Percentiles rank a stretch among this genome's conserved stretches.
phyloP scores from a whole-genome alignment of 1,284 basidiomycete species.

The Bjerkandera adusta region DNA sequence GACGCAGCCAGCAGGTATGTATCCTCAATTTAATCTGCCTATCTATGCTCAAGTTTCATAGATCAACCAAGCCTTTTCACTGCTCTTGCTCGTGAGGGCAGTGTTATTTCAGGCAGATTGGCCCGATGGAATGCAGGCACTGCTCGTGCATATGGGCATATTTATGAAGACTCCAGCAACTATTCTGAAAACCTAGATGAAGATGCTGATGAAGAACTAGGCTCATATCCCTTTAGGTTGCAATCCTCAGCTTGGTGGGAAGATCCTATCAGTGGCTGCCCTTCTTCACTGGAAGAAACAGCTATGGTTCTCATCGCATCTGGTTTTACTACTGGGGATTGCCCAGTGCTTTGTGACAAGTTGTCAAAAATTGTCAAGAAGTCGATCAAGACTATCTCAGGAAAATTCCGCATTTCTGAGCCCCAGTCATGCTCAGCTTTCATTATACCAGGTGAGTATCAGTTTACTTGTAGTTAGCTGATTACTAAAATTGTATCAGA shows the following conservation, averaged over 20 bases:
- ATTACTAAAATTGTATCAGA: constrained; percentile 26
- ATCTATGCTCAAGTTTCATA: no score
- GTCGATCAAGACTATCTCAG: constrained; percentile 24
- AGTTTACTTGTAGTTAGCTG: background rate
- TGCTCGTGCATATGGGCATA: constrained; percentile 28
- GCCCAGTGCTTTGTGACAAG: constrained; percentile 34
- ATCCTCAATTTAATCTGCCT: no score
- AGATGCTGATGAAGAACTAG: constrained; percentile 20
- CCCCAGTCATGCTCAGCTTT: constrained; percentile 39
- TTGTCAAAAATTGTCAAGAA: constrained; percentile 32
- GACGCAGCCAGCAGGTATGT: constrained; percentile 28
- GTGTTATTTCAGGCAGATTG: constrained; percentile 30
- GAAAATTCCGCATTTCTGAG: constrained; percentile 30
- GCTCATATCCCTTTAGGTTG: constrained; percentile 8
- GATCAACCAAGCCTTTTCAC: constrained; percentile 31
- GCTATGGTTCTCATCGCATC: constrained; percentile 34
- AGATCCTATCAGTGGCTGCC: constrained; percentile 39
- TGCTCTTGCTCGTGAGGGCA: constrained; percentile 31
- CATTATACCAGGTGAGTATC: constrained; percentile 37
- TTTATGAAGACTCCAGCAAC: constrained; percentile 15
- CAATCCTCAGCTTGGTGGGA: constrained; percentile 33
- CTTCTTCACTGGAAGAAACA: constrained; percentile 40
- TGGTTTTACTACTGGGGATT: constrained; percentile 36
- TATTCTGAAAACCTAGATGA: constrained; percentile 13
- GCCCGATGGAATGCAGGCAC: constrained; percentile 29